A percentile compares a stretch with the other conserved stretches of the same genome.
phyloP scores from a whole-genome alignment of 2,329 filamentous ascomycete genomes.

The Pestalotiopsis fici region DNA sequence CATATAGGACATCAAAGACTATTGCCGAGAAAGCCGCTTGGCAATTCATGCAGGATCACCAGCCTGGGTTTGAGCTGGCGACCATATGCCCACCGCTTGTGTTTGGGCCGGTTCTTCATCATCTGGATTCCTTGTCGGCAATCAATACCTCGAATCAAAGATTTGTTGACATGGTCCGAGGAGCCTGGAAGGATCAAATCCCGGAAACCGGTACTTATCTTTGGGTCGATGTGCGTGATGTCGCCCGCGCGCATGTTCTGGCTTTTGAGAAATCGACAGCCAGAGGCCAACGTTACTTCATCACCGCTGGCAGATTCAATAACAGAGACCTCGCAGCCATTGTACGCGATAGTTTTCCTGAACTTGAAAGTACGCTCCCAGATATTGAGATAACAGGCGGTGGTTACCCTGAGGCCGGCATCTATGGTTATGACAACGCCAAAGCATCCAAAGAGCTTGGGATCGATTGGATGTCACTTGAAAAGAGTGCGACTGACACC shows the following conservation, averaged over 20 bases:
- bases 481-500: background rate
- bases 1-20: background rate
- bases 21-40: background rate
- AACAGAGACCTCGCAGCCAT: background rate
- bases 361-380: background rate
- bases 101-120: background rate
- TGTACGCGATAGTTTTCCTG: background rate
- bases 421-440: background rate
- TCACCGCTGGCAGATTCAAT: background rate
- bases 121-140: background rate
- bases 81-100: background rate
- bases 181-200: background rate
- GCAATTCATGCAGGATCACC: background rate
- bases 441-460: background rate
- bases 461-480: background rate
- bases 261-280: background rate
- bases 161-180: background rate
- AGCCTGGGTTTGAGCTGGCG: background rate
- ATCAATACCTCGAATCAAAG: background rate
- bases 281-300: background rate
- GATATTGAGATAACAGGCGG: background rate
- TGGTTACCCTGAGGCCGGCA: background rate
- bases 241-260: conserved; percentile 13
- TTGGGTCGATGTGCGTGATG: conserved; percentile 9
- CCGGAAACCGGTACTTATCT: background rate